A percentile compares a stretch with the other conserved stretches of the same genome.
Conservation (phyloP, 495 filamentous ascomycete species). For the Xylaria longipes region DNA sequence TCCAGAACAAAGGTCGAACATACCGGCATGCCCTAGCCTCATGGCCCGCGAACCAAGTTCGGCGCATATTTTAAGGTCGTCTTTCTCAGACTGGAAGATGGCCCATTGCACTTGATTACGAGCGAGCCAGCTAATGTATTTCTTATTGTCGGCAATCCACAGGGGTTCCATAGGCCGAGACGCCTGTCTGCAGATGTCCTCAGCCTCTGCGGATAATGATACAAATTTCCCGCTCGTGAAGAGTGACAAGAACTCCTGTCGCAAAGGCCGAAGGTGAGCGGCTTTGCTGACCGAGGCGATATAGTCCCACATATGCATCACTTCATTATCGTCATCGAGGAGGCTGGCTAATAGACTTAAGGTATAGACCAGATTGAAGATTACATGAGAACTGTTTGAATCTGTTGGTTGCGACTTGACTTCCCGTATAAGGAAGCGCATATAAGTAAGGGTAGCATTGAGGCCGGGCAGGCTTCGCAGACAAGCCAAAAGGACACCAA, state of each 20-base stretch:
- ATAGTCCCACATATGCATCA: slow-evolving; percentile 60
- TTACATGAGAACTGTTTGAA: slow-evolving; percentile 39
- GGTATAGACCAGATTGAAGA: slow-evolving; percentile 54
- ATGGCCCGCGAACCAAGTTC: slow-evolving; percentile 69
- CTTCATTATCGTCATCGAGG: slow-evolving; percentile 60
- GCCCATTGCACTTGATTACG: slow-evolving; percentile 63
- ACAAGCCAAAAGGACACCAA: slow-evolving; percentile 64
- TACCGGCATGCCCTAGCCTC: slow-evolving; percentile 78
- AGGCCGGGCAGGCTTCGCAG: slow-evolving; percentile 75
- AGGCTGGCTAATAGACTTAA: slow-evolving; percentile 43
- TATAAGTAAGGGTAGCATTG: slow-evolving; percentile 67
- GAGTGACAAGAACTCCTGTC: slow-evolving; percentile 55
- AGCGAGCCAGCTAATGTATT: slow-evolving; percentile 79
- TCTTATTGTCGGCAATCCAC: slow-evolving; percentile 72
- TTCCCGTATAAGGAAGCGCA: slow-evolving; percentile 61
- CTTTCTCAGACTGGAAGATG: slow-evolving; percentile 41
- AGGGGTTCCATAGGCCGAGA: slow-evolving; percentile 42
- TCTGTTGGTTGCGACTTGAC: slow-evolving; percentile 44
- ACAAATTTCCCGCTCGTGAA: slow-evolving; percentile 76
- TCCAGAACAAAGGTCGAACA: slow-evolving; percentile 24
- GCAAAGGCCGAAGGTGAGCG: slow-evolving; percentile 33
- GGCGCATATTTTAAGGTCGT: slow-evolving; percentile 61
- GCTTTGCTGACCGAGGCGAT: slow-evolving; percentile 19
- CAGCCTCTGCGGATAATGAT: slow-evolving; percentile 77
- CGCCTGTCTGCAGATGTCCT: slow-evolving; percentile 50